Percentiles rank a stretch among this genome's conserved stretches.
phyloP scores from a whole-genome alignment of 78 protist species.

The Trichosphaerium sp. region DNA sequence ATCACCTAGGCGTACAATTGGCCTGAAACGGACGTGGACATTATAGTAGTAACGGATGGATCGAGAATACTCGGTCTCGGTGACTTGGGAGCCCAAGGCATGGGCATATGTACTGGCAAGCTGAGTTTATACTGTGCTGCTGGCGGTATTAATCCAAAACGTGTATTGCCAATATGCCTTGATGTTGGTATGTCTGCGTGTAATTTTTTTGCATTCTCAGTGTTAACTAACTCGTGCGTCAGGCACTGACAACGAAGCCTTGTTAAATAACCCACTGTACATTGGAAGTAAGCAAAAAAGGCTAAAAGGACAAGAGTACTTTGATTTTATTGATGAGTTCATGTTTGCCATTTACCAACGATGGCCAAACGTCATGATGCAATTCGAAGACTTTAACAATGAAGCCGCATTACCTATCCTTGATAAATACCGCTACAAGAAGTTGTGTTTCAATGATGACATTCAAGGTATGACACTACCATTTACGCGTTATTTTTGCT shows the following conservation, averaged over 20 bases:
- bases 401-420: slow-evolving; percentile 67
- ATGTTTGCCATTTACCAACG: slow-evolving; percentile 50
- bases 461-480: slow-evolving; percentile 82
- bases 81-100: slow-evolving; percentile 90
- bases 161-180: too few species aligned
- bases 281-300: slow-evolving; percentile 66
- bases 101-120: slow-evolving; percentile 95
- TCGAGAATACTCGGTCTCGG: slow-evolving; percentile 95
- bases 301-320: slow-evolving; percentile 35
- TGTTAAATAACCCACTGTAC: slow-evolving; percentile 72
- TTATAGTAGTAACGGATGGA: slow-evolving; percentile 95
- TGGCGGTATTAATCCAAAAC: slow-evolving; percentile 78
- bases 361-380: slow-evolving; percentile 73
- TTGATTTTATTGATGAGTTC: slow-evolving; percentile 77
- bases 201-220: slow-evolving; percentile 70
- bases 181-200: too few species aligned
- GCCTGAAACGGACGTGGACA: slow-evolving; percentile 60
- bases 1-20: too few species aligned
- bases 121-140: slow-evolving; percentile 81
- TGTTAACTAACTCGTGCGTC: too few species aligned
- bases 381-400: slow-evolving; percentile 90
- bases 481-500: neutral
- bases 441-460: slow-evolving; percentile 92
- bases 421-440: slow-evolving; percentile 46
- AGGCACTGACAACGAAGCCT: slow-evolving; percentile 87